phyloP scores from a whole-genome alignment of 306 rosid genomes.

The Vicia sativa region DNA sequence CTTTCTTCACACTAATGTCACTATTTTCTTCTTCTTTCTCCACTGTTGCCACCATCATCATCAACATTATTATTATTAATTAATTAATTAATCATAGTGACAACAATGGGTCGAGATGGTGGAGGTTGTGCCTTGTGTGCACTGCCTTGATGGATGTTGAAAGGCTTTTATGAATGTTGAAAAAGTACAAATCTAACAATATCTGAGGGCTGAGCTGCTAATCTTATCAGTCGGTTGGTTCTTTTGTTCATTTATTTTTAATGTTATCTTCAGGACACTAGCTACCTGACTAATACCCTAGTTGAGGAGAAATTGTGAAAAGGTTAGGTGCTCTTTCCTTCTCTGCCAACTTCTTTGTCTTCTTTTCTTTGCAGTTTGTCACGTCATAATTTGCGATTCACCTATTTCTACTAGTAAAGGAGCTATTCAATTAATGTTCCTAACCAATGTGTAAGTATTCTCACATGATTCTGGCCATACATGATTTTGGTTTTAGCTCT shows the following conservation, averaged over 20 bases:
- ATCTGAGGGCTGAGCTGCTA: conserved; percentile 44
- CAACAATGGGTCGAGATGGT: conserved; percentile 37
- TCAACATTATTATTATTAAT: background rate
- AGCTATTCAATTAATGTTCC: background rate
- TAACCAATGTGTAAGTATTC: background rate
- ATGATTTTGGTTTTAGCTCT: conserved; percentile 26
- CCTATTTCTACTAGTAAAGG: background rate
- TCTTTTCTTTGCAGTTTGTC: background rate
- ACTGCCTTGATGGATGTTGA: conserved; percentile 30
- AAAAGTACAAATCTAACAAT: background rate
- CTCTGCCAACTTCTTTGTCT: background rate
- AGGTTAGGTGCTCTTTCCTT: background rate
- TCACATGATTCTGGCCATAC: background rate
- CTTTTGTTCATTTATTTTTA: background rate
- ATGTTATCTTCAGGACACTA: too few relatives aligned
- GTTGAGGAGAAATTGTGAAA: background rate
- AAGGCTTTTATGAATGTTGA: conserved; percentile 40
- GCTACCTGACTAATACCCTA: background rate
- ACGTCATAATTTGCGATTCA: background rate
- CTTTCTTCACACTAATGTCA: conserved; percentile 6
- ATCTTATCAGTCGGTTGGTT: background rate
- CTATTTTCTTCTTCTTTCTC: background rate
- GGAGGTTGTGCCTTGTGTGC: conserved; percentile 17
- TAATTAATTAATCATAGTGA: background rate
- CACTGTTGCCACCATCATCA: background rate